phyloP scores from a whole-genome alignment of 768 basidiomycete genomes.

The Steccherinum ochraceum region DNA sequence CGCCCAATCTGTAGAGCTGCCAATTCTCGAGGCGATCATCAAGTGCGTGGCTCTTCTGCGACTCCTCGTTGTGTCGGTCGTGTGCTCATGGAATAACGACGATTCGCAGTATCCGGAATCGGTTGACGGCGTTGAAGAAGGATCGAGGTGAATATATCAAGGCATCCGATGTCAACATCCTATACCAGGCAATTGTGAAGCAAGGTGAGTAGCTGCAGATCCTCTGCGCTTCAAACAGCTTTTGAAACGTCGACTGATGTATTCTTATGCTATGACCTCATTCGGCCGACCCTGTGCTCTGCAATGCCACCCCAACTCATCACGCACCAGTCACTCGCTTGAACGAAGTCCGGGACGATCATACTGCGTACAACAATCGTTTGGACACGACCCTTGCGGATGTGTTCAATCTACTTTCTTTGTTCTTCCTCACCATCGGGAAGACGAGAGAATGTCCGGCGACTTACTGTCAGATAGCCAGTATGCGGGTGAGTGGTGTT shows the following conservation, averaged over 20 bases:
- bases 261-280: constrained; percentile 1
- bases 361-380: constrained; percentile 73
- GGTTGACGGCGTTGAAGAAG: constrained; percentile 91
- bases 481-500: constrained; percentile 76
- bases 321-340: constrained; percentile 73
- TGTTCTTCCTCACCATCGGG: constrained; percentile 98
- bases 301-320: constrained; percentile 1
- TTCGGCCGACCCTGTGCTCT: constrained; percentile 3
- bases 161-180: constrained; percentile 84
- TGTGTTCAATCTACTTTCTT: constrained; percentile 89
- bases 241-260: too few relatives aligned
- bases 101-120: constrained; percentile 80
- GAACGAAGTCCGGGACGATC: constrained; percentile 84
- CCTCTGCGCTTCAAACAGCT: too few relatives aligned
- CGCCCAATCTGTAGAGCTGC: constrained; percentile 54
- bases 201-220: constrained; percentile 54
- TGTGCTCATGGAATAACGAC: too few relatives aligned
- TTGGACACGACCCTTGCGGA: constrained; percentile 94
- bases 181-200: constrained; percentile 91
- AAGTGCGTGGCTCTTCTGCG: constrained; percentile 56
- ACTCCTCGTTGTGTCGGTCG: constrained; percentile 14
- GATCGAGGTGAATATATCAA: constrained; percentile 91
- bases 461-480: constrained; percentile 92
- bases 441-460: constrained; percentile 93
- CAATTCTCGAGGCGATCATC: constrained; percentile 92